These are phyloP conservation scores for Emydomyces testavorans DNA, from an alignment of 2,329 filamentous ascomycete genomes.

Conservation along the genomic window DNA sequence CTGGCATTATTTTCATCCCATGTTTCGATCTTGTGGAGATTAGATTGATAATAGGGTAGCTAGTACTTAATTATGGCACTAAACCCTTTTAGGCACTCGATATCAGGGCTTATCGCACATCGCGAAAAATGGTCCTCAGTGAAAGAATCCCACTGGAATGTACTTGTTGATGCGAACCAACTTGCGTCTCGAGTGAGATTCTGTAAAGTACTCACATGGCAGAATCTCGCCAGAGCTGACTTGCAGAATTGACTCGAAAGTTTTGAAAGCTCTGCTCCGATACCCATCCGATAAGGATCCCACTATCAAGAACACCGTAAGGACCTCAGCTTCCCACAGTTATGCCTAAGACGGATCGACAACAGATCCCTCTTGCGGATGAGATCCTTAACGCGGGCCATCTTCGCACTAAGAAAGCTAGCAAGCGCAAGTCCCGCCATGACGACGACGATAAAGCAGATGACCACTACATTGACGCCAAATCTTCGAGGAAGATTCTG, in stretches of 20 bases:
- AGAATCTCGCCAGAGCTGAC: too few relatives aligned
- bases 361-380: constrained; percentile 84
- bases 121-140: constrained; percentile 10
- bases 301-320: not conserved
- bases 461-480: constrained; percentile 71
- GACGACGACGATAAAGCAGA: constrained; percentile 49
- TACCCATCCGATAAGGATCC: not conserved
- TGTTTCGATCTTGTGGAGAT: not conserved
- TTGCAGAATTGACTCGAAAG: not conserved
- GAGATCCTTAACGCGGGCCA: constrained; percentile 63
- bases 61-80: constrained; percentile 7
- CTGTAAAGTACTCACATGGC: too few relatives aligned
- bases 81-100: constrained; percentile 6
- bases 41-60: too few relatives aligned
- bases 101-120: constrained; percentile 12
- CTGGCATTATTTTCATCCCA: too few relatives aligned
- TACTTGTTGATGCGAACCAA: too few relatives aligned
- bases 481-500: constrained; percentile 77
- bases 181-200: too few relatives aligned
- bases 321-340: not conserved
- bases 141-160: constrained; percentile 7
- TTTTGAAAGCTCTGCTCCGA: not conserved
- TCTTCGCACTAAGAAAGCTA: constrained; percentile 67
- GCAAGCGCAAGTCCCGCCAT: constrained; percentile 48
- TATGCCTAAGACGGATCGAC: constrained; percentile 68